Conservation (phyloP, 768 basidiomycete genomes). For the Mycena albidolilacea region DNA sequence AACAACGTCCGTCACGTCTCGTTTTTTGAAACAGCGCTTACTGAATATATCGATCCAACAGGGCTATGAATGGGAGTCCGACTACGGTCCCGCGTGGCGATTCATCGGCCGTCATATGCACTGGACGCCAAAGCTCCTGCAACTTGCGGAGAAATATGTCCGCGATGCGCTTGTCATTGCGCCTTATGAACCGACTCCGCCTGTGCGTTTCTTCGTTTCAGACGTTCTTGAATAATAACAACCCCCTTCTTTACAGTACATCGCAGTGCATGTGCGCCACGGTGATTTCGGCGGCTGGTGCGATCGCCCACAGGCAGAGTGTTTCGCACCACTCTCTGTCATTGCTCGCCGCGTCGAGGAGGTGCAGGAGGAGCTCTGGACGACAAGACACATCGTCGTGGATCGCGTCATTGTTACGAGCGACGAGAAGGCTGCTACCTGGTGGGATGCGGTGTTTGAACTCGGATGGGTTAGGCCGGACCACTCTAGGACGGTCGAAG, state of each 20-base stretch:
- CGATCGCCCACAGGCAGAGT: conserved; percentile 43
- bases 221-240: conserved; percentile 43
- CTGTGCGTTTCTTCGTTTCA: conserved; percentile 39
- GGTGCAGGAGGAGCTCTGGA: conserved; percentile 47
- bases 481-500: conserved; percentile 49
- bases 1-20: conserved; percentile 31
- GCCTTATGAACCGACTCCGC: conserved; percentile 43
- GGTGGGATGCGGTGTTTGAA: conserved; percentile 48
- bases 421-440: conserved; percentile 52
- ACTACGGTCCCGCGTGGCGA: conserved; percentile 53
- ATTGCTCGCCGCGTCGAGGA: conserved; percentile 50
- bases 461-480: conserved; percentile 53
- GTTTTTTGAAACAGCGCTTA: background rate
- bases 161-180: conserved; percentile 36
- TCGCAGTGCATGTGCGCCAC: conserved; percentile 52
- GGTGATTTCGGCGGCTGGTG: conserved; percentile 52
- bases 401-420: conserved; percentile 55
- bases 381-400: conserved; percentile 40
- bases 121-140: conserved; percentile 45
- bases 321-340: conserved; percentile 48
- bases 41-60: conserved; percentile 17
- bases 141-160: conserved; percentile 44
- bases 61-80: conserved; percentile 47
- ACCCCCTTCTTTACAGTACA: conserved; percentile 42
- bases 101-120: conserved; percentile 49